These are phyloP conservation scores for Ilex paraguariensis DNA, from an alignment of 305 asterid genomes.

Conservation along the genomic window DNA sequence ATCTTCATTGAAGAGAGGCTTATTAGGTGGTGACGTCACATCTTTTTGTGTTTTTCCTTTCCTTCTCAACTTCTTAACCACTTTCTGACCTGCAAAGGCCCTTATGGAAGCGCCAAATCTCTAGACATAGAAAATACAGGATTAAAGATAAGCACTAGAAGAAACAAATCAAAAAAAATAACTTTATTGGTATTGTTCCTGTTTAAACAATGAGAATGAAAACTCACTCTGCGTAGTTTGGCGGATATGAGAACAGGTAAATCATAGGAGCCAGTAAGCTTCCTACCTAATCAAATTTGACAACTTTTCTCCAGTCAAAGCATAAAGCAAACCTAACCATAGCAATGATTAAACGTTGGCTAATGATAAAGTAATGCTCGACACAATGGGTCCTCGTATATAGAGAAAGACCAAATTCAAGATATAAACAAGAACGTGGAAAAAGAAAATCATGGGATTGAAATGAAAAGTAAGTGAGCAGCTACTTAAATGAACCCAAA, in stretches of 20 bases:
- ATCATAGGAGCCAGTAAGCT: constrained; percentile 23
- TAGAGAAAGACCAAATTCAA: no score
- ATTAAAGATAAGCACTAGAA: background rate
- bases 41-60: constrained; percentile 24
- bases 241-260: constrained; percentile 17
- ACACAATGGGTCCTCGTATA: no score
- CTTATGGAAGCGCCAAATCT: constrained; percentile 33
- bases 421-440: no score
- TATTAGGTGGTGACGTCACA: constrained; percentile 22
- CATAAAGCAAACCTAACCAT: constrained; percentile 9
- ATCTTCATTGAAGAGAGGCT: constrained; percentile 22
- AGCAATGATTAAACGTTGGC: background rate
- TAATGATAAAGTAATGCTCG: no score
- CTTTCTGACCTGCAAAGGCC: constrained; percentile 47
- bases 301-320: constrained; percentile 1
- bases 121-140: constrained; percentile 6
- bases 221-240: constrained; percentile 47
- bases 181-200: background rate
- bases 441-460: no score
- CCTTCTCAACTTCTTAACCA: constrained; percentile 39
- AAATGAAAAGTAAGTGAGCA: no score
- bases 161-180: background rate
- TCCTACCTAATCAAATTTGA: constrained; percentile 30
- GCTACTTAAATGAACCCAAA: no score
- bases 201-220: constrained; percentile 7